phyloP scores from a whole-genome alignment of 768 basidiomycete species.

The Suillus occidentalis region DNA sequence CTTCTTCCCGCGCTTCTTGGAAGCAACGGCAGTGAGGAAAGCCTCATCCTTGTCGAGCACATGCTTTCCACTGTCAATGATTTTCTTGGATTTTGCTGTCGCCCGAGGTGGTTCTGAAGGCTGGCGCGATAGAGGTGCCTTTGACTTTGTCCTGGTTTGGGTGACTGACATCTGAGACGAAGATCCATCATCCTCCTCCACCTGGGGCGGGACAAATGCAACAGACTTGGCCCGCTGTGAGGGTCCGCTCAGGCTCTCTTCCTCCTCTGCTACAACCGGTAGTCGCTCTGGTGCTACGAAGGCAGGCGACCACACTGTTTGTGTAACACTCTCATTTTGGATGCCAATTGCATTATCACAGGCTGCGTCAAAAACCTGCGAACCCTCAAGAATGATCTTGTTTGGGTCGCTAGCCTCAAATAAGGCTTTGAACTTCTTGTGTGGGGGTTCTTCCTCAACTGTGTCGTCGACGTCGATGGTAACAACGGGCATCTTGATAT shows the following conservation, averaged over 20 bases:
- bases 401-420: constrained; percentile 67
- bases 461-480: constrained; percentile 21
- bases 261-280: constrained; percentile 53
- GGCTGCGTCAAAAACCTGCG: constrained; percentile 14
- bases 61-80: constrained; percentile 6
- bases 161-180: neutral
- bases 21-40: constrained; percentile 74
- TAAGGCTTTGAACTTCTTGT: constrained; percentile 70
- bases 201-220: neutral
- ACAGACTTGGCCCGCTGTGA: constrained; percentile 4
- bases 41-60: constrained; percentile 57
- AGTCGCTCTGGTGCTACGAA: constrained; percentile 17
- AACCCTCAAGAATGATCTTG: constrained; percentile 31
- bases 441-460: constrained; percentile 46
- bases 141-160: neutral
- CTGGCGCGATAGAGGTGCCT: neutral
- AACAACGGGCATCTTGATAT: constrained; percentile 17
- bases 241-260: constrained; percentile 42
- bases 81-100: constrained; percentile 13
- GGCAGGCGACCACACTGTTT: constrained; percentile 19
- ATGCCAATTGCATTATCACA: constrained; percentile 14
- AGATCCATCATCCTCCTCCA: neutral
- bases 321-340: constrained; percentile 26
- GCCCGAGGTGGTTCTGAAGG: neutral
- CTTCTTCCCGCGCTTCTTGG: constrained; percentile 68